Conservation (phyloP, 257 asterid genomes). For the Solanum megistacrolobum region DNA sequence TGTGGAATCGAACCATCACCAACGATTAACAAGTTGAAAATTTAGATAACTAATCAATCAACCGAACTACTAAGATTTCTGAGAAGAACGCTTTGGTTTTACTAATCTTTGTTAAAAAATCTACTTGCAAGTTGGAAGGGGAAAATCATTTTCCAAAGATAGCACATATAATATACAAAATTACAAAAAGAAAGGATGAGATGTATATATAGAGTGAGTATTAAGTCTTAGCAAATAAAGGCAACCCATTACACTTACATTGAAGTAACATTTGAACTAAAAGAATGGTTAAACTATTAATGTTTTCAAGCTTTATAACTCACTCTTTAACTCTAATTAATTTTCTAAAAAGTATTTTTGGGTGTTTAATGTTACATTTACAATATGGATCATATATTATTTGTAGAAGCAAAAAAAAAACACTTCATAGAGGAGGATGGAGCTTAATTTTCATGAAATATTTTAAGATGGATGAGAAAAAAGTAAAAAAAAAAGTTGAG, state of each 20-base stretch:
- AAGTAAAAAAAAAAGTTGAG: neutral
- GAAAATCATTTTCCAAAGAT: neutral
- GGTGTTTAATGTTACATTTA: neutral
- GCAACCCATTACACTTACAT: conserved; percentile 13
- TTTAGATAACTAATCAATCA: neutral
- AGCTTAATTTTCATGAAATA: neutral
- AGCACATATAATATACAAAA: neutral
- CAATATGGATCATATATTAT: neutral
- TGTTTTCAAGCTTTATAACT: neutral
- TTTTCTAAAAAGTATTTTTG: neutral
- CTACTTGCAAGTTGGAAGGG: neutral
- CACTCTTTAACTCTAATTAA: neutral
- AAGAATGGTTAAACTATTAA: neutral
- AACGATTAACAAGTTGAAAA: too few relatives aligned
- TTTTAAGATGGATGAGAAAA: neutral
- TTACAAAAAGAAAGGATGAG: conserved; percentile 12
- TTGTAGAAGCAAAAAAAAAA: neutral
- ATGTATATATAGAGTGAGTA: conserved; percentile 23
- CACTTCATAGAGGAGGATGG: neutral
- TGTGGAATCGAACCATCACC: neutral
- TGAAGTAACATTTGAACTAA: conserved; percentile 47
- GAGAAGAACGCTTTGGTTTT: neutral
- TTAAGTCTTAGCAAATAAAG: conserved; percentile 17
- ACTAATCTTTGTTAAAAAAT: neutral
- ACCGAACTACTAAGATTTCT: too few relatives aligned